Evolutionary conservation across 139 green algal genomes (phyloP).

Genomic region (Micractinium sp.): DNA sequence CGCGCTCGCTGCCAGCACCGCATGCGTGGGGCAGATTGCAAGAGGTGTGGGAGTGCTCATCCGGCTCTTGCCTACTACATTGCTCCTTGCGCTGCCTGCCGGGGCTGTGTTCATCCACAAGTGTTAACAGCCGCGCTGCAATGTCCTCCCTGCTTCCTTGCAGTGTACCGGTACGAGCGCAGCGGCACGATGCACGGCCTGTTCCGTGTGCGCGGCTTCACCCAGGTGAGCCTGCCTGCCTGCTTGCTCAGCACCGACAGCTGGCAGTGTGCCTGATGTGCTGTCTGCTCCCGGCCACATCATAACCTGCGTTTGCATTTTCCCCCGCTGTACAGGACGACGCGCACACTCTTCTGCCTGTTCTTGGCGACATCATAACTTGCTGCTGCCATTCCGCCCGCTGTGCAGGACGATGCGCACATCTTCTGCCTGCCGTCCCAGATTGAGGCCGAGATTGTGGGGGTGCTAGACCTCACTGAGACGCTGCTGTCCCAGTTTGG

Average conservation of each 20-base stretch:
- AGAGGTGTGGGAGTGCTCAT: too few relatives aligned
- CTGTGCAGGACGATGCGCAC: constrained; percentile 94
- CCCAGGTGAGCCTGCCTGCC: constrained; percentile 56
- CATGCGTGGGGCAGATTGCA: too few relatives aligned
- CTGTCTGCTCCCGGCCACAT: too few relatives aligned
- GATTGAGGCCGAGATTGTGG: constrained; percentile 85
- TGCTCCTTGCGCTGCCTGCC: too few relatives aligned
- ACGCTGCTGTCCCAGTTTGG: constrained; percentile 91
- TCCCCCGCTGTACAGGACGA: constrained; percentile 87
- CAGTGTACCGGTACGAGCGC: constrained; percentile 95
- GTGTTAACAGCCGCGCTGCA: neutral
- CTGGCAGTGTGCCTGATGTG: too few relatives aligned
- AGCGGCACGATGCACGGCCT: constrained; percentile 97
- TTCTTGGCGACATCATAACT: too few relatives aligned
- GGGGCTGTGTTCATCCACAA: neutral
- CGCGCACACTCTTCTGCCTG: constrained; percentile 98
- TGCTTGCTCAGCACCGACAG: too few relatives aligned
- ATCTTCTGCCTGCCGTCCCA: constrained; percentile 98
- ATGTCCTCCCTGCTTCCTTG: neutral
- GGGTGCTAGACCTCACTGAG: constrained; percentile 90
- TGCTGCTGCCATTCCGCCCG: neutral
- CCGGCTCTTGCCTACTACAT: too few relatives aligned
- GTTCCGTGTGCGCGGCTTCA: constrained; percentile 98
- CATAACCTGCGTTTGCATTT: too few relatives aligned
- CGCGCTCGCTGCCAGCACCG: too few relatives aligned